A percentile compares a stretch with the other conserved stretches of the same genome.
phyloP scores from a whole-genome alignment of 768 basidiomycete genomes.

The Jaapia argillacea region DNA sequence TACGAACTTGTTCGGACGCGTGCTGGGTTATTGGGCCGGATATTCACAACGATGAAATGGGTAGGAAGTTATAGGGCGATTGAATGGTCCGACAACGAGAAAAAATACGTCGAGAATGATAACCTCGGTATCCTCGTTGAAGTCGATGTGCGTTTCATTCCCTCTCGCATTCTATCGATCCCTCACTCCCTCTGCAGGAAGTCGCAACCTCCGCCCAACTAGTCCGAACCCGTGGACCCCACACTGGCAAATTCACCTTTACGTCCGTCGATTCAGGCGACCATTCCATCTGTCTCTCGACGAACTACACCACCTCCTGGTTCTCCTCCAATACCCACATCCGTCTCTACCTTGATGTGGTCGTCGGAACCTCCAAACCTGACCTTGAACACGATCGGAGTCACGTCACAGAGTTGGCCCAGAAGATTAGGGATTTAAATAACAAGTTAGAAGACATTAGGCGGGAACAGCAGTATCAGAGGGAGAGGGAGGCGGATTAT shows the following conservation, averaged over 20 bases:
- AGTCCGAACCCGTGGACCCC: conserved; percentile 83
- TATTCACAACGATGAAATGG: neutral
- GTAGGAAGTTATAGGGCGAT: conserved; percentile 87
- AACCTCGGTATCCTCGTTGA: conserved; percentile 85
- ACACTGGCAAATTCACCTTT: conserved; percentile 91
- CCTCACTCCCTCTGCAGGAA: conserved; percentile 47
- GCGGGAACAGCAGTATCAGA: conserved; percentile 94
- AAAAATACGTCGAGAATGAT: conserved; percentile 60
- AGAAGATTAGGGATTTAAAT: conserved; percentile 87
- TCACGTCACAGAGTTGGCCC: conserved; percentile 73
- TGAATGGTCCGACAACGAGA: conserved; percentile 74
- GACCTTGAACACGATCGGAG: conserved; percentile 83
- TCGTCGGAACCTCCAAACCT: conserved; percentile 79
- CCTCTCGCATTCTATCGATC: neutral
- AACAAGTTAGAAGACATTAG: conserved; percentile 87
- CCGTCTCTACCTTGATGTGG: conserved; percentile 88
- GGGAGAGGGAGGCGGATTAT: conserved; percentile 89
- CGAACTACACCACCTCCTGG: conserved; percentile 83
- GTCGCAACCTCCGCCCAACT: conserved; percentile 71
- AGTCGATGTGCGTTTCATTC: conserved; percentile 58
- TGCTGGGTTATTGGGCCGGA: too few species aligned
- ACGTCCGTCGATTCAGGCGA: conserved; percentile 96
- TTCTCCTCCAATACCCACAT: conserved; percentile 73
- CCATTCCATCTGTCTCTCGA: conserved; percentile 93
- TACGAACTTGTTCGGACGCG: conserved; percentile 23